phyloP scores from a whole-genome alignment of 2,329 filamentous ascomycete species.

The Blastomyces percursus region DNA sequence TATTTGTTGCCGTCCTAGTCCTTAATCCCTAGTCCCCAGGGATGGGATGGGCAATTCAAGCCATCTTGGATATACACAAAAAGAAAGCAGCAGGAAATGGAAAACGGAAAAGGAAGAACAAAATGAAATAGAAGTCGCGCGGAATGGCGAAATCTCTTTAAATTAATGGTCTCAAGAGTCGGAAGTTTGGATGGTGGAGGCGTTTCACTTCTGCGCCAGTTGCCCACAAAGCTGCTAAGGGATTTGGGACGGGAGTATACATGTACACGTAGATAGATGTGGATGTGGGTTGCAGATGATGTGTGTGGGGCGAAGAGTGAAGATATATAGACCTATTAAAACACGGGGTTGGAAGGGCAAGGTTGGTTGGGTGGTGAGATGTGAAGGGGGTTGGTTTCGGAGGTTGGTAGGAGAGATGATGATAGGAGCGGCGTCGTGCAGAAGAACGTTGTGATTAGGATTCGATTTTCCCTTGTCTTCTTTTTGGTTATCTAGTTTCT shows the following conservation, averaged over 20 bases:
- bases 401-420: background rate
- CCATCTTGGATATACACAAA: background rate
- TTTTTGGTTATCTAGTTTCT: background rate
- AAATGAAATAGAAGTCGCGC: background rate
- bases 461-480: background rate
- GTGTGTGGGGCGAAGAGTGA: slow-evolving; percentile 20
- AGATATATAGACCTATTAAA: slow-evolving; percentile 33
- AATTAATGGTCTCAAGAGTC: background rate
- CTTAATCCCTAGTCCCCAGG: background rate
- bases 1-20: background rate
- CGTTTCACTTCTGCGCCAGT: background rate
- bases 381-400: background rate
- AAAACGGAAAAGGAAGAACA: background rate
- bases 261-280: background rate
- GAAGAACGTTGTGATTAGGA: background rate
- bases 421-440: background rate
- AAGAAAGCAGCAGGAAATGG: background rate
- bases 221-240: background rate
- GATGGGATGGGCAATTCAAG: background rate
- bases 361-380: background rate
- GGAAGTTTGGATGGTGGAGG: background rate
- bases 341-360: slow-evolving; percentile 24
- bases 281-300: background rate
- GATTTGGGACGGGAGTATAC: background rate
- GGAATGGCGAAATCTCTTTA: background rate